Evolutionary conservation across 1,139 yeast genomes (phyloP).

Genomic region (Saccharomyces hybrid): DNA sequence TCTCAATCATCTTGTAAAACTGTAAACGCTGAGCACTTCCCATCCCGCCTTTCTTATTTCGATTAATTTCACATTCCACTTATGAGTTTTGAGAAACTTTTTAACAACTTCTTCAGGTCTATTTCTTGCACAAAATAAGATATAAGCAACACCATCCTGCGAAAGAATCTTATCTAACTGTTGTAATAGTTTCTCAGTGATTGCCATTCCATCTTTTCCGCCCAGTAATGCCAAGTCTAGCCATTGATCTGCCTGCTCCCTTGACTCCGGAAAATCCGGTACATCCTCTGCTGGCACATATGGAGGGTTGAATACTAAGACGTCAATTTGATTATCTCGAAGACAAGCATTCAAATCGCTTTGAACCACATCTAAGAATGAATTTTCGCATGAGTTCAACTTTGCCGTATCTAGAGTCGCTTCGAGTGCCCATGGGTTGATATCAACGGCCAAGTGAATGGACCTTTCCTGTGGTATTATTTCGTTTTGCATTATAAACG

Average conservation of each 20-base stretch:
- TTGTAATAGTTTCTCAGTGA: slow-evolving; percentile 58
- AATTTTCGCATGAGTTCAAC: slow-evolving; percentile 37
- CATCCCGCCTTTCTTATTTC: slow-evolving; percentile 81
- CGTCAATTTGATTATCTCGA: slow-evolving; percentile 44
- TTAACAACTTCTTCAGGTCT: slow-evolving; percentile 55
- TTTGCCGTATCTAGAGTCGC: slow-evolving; percentile 45
- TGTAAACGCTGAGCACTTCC: slow-evolving; percentile 83
- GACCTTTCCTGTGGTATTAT: slow-evolving; percentile 29
- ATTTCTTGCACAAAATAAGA: slow-evolving; percentile 80
- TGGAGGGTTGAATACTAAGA: slow-evolving; percentile 86
- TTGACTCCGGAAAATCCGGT: slow-evolving; percentile 40
- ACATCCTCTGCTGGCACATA: slow-evolving; percentile 81
- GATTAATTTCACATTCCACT: slow-evolving; percentile 50
- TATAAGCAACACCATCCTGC: slow-evolving; percentile 64
- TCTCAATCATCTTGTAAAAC: slow-evolving; percentile 15
- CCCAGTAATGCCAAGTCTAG: slow-evolving; percentile 84
- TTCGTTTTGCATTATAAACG: slow-evolving; percentile 45
- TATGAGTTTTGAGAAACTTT: slow-evolving; percentile 37
- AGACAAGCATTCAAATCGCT: slow-evolving; percentile 50
- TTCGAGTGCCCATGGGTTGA: slow-evolving; percentile 69
- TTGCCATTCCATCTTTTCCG: slow-evolving; percentile 82
- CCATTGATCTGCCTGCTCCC: slow-evolving; percentile 52
- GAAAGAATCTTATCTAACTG: slow-evolving; percentile 43
- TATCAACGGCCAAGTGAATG: slow-evolving; percentile 59
- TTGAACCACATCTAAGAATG: slow-evolving; percentile 48